A percentile compares a stretch with the other conserved stretches of the same genome.
Conservation (phyloP, 2,329 filamentous ascomycete species). For the Didymella arachidicola region DNA sequence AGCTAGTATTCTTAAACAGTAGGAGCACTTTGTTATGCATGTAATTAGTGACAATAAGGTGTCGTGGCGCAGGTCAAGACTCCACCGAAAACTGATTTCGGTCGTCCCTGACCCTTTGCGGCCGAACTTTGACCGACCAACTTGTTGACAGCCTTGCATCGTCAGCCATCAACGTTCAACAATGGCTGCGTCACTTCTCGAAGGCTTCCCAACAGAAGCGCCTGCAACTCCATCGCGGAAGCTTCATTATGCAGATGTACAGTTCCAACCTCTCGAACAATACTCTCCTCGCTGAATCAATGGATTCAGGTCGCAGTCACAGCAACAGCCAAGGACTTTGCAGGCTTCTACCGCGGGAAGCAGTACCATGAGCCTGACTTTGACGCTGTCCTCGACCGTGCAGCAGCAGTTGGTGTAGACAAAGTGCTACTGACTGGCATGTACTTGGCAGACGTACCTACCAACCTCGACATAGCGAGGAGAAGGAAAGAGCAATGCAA, state of each 20-base stretch:
- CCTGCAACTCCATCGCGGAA: slow-evolving; percentile 11
- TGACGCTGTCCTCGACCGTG: slow-evolving; percentile 53
- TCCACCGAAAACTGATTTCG: not conserved
- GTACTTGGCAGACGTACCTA: slow-evolving; percentile 53
- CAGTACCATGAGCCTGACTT: slow-evolving; percentile 59
- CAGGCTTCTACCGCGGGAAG: slow-evolving; percentile 61
- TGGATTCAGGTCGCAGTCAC: slow-evolving; percentile 43
- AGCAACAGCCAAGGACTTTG: slow-evolving; percentile 54
- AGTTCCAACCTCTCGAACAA: not conserved
- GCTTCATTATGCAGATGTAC: slow-evolving; percentile 21
- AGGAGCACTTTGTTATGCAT: too few relatives aligned
- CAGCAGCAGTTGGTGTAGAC: slow-evolving; percentile 52
- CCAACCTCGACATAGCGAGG: slow-evolving; percentile 34
- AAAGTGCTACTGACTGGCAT: slow-evolving; percentile 51
- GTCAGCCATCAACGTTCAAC: too few relatives aligned
- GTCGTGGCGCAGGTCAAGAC: too few relatives aligned
- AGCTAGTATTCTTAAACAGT: too few relatives aligned
- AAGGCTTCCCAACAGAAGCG: not conserved
- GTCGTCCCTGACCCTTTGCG: not conserved
- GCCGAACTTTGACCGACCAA: not conserved
- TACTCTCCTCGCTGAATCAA: slow-evolving; percentile 3
- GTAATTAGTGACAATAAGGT: too few relatives aligned
- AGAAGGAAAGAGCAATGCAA: slow-evolving; percentile 46
- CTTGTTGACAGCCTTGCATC: too few relatives aligned
- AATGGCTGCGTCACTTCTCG: slow-evolving; percentile 14